Evolutionary conservation across 2,329 filamentous ascomycete genomes (phyloP).

Genomic region (Dothideomycetidae sp.): DNA sequence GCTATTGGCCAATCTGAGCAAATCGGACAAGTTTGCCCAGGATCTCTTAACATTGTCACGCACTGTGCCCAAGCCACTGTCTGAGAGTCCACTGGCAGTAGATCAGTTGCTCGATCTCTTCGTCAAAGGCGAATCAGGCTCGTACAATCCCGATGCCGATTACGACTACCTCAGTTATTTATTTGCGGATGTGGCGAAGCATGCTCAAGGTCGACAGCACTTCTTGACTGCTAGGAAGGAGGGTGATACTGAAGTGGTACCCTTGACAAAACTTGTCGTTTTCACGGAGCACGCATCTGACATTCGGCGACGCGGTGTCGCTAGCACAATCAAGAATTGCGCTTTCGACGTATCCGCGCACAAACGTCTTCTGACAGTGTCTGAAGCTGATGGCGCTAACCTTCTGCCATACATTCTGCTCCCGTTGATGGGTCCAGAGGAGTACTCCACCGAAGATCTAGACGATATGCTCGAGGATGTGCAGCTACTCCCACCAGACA

Average conservation of each 20-base stretch:
- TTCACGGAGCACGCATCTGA: slow-evolving; percentile 83
- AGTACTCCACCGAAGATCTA: slow-evolving; percentile 75
- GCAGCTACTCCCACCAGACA: slow-evolving; percentile 79
- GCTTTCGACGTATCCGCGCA: slow-evolving; percentile 71
- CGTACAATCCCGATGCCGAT: slow-evolving; percentile 71
- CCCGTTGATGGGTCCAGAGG: slow-evolving; percentile 75
- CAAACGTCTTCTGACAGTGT: slow-evolving; percentile 25
- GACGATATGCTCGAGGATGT: slow-evolving; percentile 79
- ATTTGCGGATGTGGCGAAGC: slow-evolving; percentile 76
- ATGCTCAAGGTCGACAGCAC: slow-evolving; percentile 51
- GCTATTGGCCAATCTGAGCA: slow-evolving; percentile 83
- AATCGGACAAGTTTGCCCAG: slow-evolving; percentile 57
- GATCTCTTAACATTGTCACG: slow-evolving; percentile 53
- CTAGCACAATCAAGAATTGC: slow-evolving; percentile 86
- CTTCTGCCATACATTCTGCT: slow-evolving; percentile 79
- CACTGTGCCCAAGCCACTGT: slow-evolving; percentile 52
- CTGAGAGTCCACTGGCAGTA: slow-evolving; percentile 57
- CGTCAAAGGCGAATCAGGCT: slow-evolving; percentile 72
- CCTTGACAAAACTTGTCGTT: slow-evolving; percentile 79
- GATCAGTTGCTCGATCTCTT: slow-evolving; percentile 94
- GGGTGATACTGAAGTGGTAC: slow-evolving; percentile 57
- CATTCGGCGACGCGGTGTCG: slow-evolving; percentile 83
- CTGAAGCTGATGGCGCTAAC: slow-evolving; percentile 52
- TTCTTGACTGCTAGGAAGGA: slow-evolving; percentile 47
- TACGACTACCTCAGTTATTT: slow-evolving; percentile 91